Evolutionary conservation across 169 alveolate species (phyloP).

Genomic region (Plasmodium knowlesi): DNA sequence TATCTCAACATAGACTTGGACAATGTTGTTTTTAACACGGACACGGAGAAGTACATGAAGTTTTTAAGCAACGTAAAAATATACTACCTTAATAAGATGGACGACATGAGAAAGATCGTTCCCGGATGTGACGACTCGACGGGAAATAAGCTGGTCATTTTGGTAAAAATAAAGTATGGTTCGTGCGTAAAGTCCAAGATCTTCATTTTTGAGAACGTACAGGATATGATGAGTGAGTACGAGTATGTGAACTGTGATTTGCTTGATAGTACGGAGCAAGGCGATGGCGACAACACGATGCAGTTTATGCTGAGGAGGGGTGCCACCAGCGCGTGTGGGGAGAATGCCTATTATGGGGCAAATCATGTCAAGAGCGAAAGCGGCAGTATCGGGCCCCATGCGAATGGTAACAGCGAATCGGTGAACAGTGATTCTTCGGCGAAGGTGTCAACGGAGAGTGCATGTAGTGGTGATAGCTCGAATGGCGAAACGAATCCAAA

Average conservation of each 20-base stretch:
- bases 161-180: slow-evolving; percentile 35
- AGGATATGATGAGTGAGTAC: slow-evolving; percentile 25
- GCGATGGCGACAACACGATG: not conserved
- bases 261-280: not conserved
- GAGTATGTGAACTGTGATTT: not conserved
- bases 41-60: slow-evolving; percentile 57
- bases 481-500: not conserved
- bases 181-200: slow-evolving; percentile 45
- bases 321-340: not conserved
- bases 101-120: slow-evolving; percentile 26
- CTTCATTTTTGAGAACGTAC: slow-evolving; percentile 41
- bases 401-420: not conserved
- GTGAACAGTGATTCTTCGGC: not conserved
- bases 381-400: not conserved
- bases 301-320: not conserved
- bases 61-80: slow-evolving; percentile 64
- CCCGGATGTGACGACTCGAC: not conserved
- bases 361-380: not conserved
- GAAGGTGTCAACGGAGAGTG: not conserved
- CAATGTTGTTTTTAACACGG: slow-evolving; percentile 28
- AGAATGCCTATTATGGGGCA: not conserved
- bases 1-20: slow-evolving; percentile 62
- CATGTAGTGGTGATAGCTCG: not conserved
- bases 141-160: slow-evolving; percentile 32
- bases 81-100: slow-evolving; percentile 33